Conservation (phyloP, 2,329 filamentous ascomycete species). For the Phoma sp. region DNA sequence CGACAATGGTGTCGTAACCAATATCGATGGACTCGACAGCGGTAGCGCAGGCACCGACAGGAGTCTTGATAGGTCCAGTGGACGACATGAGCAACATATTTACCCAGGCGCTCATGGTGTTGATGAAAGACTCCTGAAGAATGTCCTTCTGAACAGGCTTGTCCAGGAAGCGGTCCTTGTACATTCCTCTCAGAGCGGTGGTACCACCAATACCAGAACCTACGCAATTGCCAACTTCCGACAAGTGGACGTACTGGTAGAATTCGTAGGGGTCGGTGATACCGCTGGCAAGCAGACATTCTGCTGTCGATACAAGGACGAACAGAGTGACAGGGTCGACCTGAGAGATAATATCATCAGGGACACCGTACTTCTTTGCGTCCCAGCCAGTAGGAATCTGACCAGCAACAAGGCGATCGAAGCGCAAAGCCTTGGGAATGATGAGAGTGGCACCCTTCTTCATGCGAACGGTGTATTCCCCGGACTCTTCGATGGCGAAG, state of each 20-base stretch:
- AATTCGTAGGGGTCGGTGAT: constrained; percentile 99
- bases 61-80: constrained; percentile 97
- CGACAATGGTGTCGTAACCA: constrained; percentile 97
- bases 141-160: constrained; percentile 99
- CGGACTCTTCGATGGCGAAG: constrained; percentile 91
- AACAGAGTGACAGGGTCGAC: constrained; percentile 96
- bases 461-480: constrained; percentile 91
- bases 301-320: constrained; percentile 90
- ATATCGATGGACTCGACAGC: constrained; percentile 97
- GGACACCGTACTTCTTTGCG: constrained; percentile 92
- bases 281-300: constrained; percentile 88
- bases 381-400: constrained; percentile 98
- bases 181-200: constrained; percentile 92
- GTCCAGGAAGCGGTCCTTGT: constrained; percentile 96
- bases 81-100: constrained; percentile 99
- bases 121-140: constrained; percentile 99
- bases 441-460: constrained; percentile 94
- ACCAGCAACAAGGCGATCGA: constrained; percentile 95
- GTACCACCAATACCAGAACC: constrained; percentile 98
- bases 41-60: constrained; percentile 95
- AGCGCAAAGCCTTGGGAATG: constrained; percentile 95
- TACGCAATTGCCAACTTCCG: constrained; percentile 96
- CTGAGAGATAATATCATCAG: constrained; percentile 96
- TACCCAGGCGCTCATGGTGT: constrained; percentile 99
- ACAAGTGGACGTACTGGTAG: constrained; percentile 99